Evolutionary conservation across 305 asterid genomes (phyloP).

Genomic region (Fraxinus dipetala): DNA sequence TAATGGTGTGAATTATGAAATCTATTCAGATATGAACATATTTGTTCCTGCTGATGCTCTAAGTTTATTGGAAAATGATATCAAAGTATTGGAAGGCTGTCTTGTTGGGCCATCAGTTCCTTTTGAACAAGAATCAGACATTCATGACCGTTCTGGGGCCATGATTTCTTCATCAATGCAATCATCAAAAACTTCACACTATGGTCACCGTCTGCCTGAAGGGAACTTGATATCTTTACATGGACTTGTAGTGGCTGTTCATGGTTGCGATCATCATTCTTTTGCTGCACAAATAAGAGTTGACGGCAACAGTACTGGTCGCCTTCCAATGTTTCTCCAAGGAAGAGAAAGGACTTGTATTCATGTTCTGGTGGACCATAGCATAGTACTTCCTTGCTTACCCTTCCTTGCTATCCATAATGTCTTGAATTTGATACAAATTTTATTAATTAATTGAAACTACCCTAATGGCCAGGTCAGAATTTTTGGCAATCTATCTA

Average conservation of each 20-base stretch:
- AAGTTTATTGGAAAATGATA: conserved; percentile 42
- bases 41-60: conserved; percentile 45
- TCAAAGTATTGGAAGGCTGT: conserved; percentile 23
- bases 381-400: conserved; percentile 37
- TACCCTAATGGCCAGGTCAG: conserved; percentile 48
- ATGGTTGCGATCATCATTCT: conserved; percentile 39
- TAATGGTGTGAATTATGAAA: conserved; percentile 25
- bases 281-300: conserved; percentile 34
- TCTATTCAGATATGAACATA: conserved; percentile 45
- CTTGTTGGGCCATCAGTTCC: conserved; percentile 30
- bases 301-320: conserved; percentile 23
- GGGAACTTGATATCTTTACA: conserved; percentile 62
- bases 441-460: conserved; percentile 21
- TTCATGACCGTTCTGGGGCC: conserved; percentile 12
- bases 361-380: conserved; percentile 54
- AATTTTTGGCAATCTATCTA: conserved; percentile 48
- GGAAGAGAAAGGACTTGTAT: conserved; percentile 53
- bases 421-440: neutral
- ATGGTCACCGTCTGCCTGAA: conserved; percentile 53
- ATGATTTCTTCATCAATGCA: conserved; percentile 27
- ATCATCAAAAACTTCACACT: conserved; percentile 36
- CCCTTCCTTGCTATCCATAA: conserved; percentile 19
- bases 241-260: conserved; percentile 64
- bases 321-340: conserved; percentile 38
- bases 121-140: conserved; percentile 30